Evolutionary conservation across 2,329 filamentous ascomycete species (phyloP), one percentile per base, ranked within the genome.

Genomic region (Raffaelea albimanens): DNA sequence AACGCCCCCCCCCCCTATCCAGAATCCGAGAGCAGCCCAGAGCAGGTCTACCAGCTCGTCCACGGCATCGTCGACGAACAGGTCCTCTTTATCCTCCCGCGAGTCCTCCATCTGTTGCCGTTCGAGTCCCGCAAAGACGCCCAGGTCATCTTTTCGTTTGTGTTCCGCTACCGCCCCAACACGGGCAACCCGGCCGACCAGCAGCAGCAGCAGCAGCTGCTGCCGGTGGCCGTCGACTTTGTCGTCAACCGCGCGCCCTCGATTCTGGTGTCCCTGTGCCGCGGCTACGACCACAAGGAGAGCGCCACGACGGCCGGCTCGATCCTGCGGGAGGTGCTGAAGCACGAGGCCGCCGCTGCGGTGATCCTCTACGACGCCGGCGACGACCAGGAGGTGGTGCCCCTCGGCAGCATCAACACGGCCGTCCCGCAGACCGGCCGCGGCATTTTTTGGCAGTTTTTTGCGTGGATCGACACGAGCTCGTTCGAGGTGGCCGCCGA

Each of bases 121-220:
- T 98, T 98, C 70, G 93, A 98, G 70, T 87, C 90, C 34, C 83
- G 91, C 60, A 97, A 96, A 71, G 91, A 96, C 61, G 87, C 87
- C 13, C 91, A 96, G 63, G 87, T 93, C 53, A 93, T 96, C 62
- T 93, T 97, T 69, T 95, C 89, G 38, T 93, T 91, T 64, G 85
- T 94, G 56, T 88, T 96, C 63, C 87, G 90, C 55, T 96, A 93
- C 72, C 86, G 87, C 54, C 85, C 85, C 5, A 72, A 39, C 78
- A 76, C 40, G 46, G 47, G 41, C 45, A 38, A 44, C 44, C 49
- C 22, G 2, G 31, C 18, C 11, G 21, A 21, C 18, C 19, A 23
- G 8, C 31, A 33, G 13, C 20, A 40, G 14, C 22, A 31, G 10
- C 18, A 40, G 14, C 33, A 22, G 55, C n/a, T n/a, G n/a, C 87